Percentiles rank a stretch among this genome's conserved stretches.
Evolutionary conservation across 2,329 filamentous ascomycete species (phyloP).

Genomic region (Magnaporthiopsis rhizophila): DNA sequence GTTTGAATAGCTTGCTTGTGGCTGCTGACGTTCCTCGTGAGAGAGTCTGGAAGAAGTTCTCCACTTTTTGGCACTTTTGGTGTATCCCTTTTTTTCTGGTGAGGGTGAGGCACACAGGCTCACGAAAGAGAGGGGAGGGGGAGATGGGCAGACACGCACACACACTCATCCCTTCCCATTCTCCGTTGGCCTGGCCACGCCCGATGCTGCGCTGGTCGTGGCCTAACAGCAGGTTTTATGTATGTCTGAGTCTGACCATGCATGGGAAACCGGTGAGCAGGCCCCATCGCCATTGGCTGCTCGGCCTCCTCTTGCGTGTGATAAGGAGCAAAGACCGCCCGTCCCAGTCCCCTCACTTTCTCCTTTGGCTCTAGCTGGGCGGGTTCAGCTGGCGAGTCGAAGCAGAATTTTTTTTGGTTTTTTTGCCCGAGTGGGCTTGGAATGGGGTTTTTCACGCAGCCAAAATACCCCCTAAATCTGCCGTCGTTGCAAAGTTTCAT

Average conservation of each 20-base stretch:
- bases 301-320: not conserved
- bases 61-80: too few relatives aligned
- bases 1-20: too few relatives aligned
- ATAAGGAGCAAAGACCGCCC: not conserved
- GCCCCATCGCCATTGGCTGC: not conserved
- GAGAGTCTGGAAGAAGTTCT: too few relatives aligned
- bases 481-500: too few relatives aligned
- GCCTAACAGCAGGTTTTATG: not conserved
- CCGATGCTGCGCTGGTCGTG: too few relatives aligned
- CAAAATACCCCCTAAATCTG: not conserved
- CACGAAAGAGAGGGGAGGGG: too few relatives aligned
- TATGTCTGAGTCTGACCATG: not conserved
- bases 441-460: not conserved
- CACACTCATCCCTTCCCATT: not conserved
- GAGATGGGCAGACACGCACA: not conserved
- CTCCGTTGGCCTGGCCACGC: not conserved
- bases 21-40: too few relatives aligned
- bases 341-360: not conserved
- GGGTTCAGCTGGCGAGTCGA: not conserved
- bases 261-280: not conserved
- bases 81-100: too few relatives aligned
- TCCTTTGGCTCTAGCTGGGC: not conserved
- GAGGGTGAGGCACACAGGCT: not conserved
- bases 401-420: not conserved
- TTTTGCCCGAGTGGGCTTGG: not conserved